Conservation (phyloP, 2,329 filamentous ascomycete species). For the Aspergillus amoenus region DNA sequence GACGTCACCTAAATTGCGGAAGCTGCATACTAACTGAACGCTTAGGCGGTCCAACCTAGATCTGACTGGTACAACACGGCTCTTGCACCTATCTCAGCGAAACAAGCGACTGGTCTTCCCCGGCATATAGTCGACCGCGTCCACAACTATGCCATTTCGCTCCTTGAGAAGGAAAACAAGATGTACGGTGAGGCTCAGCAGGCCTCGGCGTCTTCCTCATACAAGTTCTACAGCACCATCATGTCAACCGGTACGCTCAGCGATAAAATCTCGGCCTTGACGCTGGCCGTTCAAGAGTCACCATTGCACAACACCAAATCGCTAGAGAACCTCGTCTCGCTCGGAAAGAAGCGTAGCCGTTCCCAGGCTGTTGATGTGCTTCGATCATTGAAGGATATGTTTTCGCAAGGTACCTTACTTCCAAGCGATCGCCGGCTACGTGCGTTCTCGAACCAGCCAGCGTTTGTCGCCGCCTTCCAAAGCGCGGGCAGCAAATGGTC, state of each 20-base stretch:
- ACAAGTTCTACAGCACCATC: constrained; percentile 95
- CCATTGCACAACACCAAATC: constrained; percentile 89
- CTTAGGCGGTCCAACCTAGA: constrained; percentile 59
- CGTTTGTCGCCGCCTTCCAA: constrained; percentile 69
- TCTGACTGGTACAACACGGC: constrained; percentile 67
- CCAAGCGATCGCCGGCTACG: constrained; percentile 79
- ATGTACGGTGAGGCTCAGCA: constrained; percentile 71
- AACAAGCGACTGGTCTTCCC: constrained; percentile 48
- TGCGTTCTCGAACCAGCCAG: constrained; percentile 76
- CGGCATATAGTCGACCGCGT: constrained; percentile 57
- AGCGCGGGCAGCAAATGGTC: constrained; percentile 65
- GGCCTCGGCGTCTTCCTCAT: constrained; percentile 76
- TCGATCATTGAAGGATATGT: constrained; percentile 87
- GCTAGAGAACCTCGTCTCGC: constrained; percentile 75
- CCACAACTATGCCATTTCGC: constrained; percentile 66
- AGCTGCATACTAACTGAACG: constrained; percentile 15
- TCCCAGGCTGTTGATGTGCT: constrained; percentile 91
- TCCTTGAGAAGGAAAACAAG: constrained; percentile 76
- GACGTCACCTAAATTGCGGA: too few species aligned
- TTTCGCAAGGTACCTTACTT: constrained; percentile 83
- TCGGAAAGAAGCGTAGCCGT: constrained; percentile 92
- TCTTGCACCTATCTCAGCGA: constrained; percentile 54
- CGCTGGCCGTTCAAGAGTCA: constrained; percentile 91
- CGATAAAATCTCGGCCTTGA: constrained; percentile 94
- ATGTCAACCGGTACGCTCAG: constrained; percentile 95